Evolutionary conservation across 306 rosid genomes (phyloP), one percentile per base, ranked within the genome.

Genomic region (Cucurbita moschata): DNA sequence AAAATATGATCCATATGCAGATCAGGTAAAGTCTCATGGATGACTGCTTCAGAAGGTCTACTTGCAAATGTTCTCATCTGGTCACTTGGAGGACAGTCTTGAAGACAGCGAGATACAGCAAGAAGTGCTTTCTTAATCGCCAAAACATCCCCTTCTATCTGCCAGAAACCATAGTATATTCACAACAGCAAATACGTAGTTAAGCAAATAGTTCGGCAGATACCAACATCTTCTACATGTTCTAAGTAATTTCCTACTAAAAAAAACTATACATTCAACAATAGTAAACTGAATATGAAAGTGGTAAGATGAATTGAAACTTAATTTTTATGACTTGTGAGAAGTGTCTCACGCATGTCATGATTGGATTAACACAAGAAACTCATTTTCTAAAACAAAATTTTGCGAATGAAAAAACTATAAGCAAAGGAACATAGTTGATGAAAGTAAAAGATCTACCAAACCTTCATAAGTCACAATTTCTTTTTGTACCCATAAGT

Each of bases 101-200:
- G 99, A 77, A 94, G 89, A 62, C 89, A 26, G 72, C 83, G 87
- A 71, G 96, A 85, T 44, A 94, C 92, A 2, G 96, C 95, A 84
- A 89, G 69, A 75, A 94, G 95, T 73, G 94, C 97, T 84, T 83
- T 94, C 87, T 84, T 94, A 60, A 94, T 89, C 5, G 91, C 81
- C 77, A 87, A 80, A 79, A 89, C 87, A 56, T 80, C 78, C 74
- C 99, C 99, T 89, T 94, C 96, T 75, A 94, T 91, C 99, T 94
- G 90, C 80, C 83, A 84, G 71, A 82, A 68, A 26, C 59, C 7
- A 30, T 50, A 70, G 74, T 26, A 70, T 13, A 50, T 70, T 47
- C 46, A 30, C 15, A 30, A 30, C 74, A 50, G 38, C 72, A 49
- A 26, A 70, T 30, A 51, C 46, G 50, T 19, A 14, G 10, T 19